Conservation (phyloP, 164 flowering plant species). For the Sedum album region DNA sequence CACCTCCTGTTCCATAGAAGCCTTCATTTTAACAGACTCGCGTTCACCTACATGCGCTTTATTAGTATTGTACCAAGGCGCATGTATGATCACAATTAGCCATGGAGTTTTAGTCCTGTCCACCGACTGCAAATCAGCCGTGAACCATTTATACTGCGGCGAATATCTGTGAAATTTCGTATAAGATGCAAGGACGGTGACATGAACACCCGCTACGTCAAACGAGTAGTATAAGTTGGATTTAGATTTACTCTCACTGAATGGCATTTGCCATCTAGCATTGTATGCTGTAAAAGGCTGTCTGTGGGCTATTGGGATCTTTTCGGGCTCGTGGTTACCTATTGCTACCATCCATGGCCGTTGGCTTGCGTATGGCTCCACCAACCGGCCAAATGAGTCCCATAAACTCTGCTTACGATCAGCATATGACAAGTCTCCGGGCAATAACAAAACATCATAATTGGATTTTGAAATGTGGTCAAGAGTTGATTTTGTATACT, state of each 20-base stretch:
- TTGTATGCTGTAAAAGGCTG: constrained; percentile 50
- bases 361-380: constrained; percentile 53
- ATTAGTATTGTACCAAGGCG: no score
- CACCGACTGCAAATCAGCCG: constrained; percentile 45
- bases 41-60: no score
- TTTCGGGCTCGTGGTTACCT: constrained; percentile 85
- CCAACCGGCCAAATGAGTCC: no score
- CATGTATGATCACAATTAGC: no score
- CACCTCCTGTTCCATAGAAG: constrained; percentile 57
- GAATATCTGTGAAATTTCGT: constrained; percentile 48
- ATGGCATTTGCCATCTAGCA: no score
- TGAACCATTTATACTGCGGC: constrained; percentile 57
- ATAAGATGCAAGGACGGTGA: constrained; percentile 71
- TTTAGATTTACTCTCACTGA: constrained; percentile 48
- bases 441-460: constrained; percentile 56
- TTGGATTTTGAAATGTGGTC: constrained; percentile 37
- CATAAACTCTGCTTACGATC: constrained; percentile 41
- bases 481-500: constrained; percentile 65
- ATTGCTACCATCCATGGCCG: constrained; percentile 90
- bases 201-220: constrained; percentile 55
- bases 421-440: constrained; percentile 83
- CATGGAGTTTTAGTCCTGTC: constrained; percentile 56
- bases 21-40: no score
- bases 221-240: constrained; percentile 88
- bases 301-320: constrained; percentile 25